A percentile compares a stretch with the other conserved stretches of the same genome.
These are phyloP conservation scores for Solioccasus polychromus DNA, from an alignment of 768 basidiomycete genomes.

Conservation along the genomic window DNA sequence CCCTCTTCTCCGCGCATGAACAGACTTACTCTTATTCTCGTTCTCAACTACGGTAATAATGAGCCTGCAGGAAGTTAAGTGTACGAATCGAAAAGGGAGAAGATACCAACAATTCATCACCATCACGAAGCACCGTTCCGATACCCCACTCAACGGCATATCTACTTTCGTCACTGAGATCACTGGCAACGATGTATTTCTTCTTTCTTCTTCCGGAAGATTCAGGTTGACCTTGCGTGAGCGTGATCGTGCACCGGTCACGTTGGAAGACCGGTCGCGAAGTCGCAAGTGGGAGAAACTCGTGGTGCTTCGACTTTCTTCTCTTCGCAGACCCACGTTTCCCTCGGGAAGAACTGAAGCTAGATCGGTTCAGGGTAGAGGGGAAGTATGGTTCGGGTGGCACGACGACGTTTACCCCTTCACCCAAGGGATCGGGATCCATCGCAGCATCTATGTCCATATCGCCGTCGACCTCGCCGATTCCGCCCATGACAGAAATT, in stretches of 20 bases:
- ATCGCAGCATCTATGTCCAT: conserved; percentile 51
- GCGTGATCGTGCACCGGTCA: conserved; percentile 86
- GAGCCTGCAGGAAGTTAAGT: conserved; percentile 41
- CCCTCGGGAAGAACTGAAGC: conserved; percentile 34
- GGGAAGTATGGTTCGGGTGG: conserved; percentile 84
- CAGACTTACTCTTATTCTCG: conserved; percentile 72
- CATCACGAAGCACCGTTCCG: conserved; percentile 91
- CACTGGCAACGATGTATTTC: conserved; percentile 87
- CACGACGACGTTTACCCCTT: conserved; percentile 87
- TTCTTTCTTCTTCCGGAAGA: conserved; percentile 56
- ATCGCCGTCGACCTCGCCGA: conserved; percentile 37
- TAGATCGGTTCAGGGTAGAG: conserved; percentile 58
- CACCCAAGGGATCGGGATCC: conserved; percentile 83
- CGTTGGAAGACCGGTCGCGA: conserved; percentile 83
- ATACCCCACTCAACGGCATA: conserved; percentile 99
- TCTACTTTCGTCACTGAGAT: conserved; percentile 89
- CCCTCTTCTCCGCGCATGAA: background rate
- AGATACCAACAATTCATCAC: conserved; percentile 72
- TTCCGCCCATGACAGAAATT: conserved; percentile 31
- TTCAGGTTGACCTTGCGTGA: conserved; percentile 83
- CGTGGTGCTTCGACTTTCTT: conserved; percentile 61
- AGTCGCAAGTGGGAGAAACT: conserved; percentile 62
- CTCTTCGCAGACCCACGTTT: conserved; percentile 42
- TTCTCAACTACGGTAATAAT: conserved; percentile 92
- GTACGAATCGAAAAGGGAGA: conserved; percentile 1